phyloP scores from a whole-genome alignment of 1,139 yeast species.

The Dujonia santamariae region DNA sequence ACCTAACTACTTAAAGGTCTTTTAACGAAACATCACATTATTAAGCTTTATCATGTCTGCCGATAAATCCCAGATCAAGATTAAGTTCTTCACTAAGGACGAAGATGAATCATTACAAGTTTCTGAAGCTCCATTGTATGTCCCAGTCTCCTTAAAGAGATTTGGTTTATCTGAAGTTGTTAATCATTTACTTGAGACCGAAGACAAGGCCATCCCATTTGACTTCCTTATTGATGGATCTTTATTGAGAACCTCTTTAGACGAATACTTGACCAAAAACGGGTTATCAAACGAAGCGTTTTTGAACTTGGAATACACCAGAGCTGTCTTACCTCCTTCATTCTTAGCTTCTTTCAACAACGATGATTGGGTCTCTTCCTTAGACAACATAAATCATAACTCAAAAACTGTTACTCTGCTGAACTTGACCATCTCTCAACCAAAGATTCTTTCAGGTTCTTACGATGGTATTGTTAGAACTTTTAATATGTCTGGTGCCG shows the following conservation, averaged over 20 bases:
- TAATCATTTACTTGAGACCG: constrained; percentile 65
- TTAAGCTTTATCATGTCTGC: no score
- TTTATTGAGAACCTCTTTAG: constrained; percentile 70
- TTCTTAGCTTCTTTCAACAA: constrained; percentile 84
- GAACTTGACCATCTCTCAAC: constrained; percentile 25
- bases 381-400: constrained; percentile 47
- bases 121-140: constrained; percentile 81
- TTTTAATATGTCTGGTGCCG: constrained; percentile 81
- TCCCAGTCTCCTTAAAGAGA: constrained; percentile 81
- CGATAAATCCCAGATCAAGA: constrained; percentile 53
- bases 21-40: no score
- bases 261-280: constrained; percentile 70
- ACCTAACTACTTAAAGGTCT: not conserved
- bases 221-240: constrained; percentile 89
- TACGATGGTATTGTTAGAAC: constrained; percentile 94
- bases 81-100: constrained; percentile 84
- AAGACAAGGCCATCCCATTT: constrained; percentile 69
- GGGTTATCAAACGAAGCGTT: constrained; percentile 84
- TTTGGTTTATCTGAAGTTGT: constrained; percentile 94
- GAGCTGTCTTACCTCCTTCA: constrained; percentile 92
- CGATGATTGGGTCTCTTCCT: constrained; percentile 93
- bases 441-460: constrained; percentile 78
- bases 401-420: constrained; percentile 27
- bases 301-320: constrained; percentile 79
- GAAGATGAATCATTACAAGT: constrained; percentile 69